Conservation (phyloP, 106 monocot species). For the Triglochin maritima region DNA sequence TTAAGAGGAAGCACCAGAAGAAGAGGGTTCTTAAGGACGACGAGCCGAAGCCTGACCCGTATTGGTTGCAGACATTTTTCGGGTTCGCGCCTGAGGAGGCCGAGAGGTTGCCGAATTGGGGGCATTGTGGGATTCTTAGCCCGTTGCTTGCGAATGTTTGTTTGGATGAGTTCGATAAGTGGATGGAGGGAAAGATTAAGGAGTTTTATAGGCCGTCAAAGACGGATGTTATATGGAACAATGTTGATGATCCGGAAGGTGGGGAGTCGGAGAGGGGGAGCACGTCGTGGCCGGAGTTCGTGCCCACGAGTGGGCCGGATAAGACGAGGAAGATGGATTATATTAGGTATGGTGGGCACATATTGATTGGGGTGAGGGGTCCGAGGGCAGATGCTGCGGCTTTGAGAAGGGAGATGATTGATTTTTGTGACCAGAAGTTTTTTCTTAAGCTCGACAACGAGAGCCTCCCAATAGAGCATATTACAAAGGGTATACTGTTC, state of each 20-base stretch:
- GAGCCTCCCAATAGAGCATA: slow-evolving; percentile 84
- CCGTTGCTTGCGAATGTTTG: slow-evolving; percentile 71
- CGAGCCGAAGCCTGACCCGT: slow-evolving; percentile 97
- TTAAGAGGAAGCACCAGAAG: slow-evolving; percentile 88
- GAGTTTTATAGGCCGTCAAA: slow-evolving; percentile 86
- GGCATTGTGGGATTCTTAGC: slow-evolving; percentile 77
- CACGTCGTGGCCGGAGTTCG: slow-evolving; percentile 98
- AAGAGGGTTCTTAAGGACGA: slow-evolving; percentile 79
- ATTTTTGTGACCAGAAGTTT: slow-evolving; percentile 71
- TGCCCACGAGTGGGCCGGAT: slow-evolving; percentile 95
- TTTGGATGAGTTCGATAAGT: slow-evolving; percentile 87
- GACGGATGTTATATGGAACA: slow-evolving; percentile 60
- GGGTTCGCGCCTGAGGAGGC: slow-evolving; percentile 96
- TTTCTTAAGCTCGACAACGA: slow-evolving; percentile 86
- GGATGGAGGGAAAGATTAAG: slow-evolving; percentile 78
- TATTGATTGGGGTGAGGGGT: slow-evolving; percentile 69
- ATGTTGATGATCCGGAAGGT: slow-evolving; percentile 27
- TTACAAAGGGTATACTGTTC: slow-evolving; percentile 96
- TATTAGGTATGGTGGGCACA: slow-evolving; percentile 81
- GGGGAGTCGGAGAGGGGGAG: slow-evolving; percentile 64
- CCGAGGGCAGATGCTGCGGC: slow-evolving; percentile 91
- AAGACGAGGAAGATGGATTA: slow-evolving; percentile 95
- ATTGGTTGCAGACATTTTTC: slow-evolving; percentile 95
- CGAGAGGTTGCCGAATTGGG: slow-evolving; percentile 69
- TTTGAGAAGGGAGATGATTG: slow-evolving; percentile 67